Evolutionary conservation across 345 rosid genomes (phyloP).

Genomic region (Melaleuca quinquenervia): DNA sequence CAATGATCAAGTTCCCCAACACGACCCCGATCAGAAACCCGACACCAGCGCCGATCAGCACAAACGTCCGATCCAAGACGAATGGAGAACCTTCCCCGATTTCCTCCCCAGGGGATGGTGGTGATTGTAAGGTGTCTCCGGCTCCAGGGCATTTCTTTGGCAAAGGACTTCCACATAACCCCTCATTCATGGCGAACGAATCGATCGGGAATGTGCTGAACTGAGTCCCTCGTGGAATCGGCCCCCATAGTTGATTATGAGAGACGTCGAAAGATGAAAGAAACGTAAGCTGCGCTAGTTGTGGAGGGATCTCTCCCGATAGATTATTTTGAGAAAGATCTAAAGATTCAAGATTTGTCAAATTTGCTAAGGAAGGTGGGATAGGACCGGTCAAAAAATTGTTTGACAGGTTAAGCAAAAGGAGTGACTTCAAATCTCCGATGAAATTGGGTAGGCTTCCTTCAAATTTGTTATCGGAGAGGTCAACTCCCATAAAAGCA

Average conservation of each 20-base stretch:
- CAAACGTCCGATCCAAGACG: neutral
- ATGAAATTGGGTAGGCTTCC: neutral
- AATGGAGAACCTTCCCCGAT: neutral
- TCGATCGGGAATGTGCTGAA: neutral
- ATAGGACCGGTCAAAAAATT: neutral
- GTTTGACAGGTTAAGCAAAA: neutral
- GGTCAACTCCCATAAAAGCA: neutral
- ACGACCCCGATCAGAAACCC: too few relatives aligned
- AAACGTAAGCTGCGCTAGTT: neutral
- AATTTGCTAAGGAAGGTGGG: neutral
- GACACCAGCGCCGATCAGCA: neutral
- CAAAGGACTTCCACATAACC: neutral
- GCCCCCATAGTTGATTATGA: neutral
- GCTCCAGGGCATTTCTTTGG: neutral
- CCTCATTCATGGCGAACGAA: neutral
- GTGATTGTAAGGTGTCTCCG: neutral
- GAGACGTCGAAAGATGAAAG: neutral
- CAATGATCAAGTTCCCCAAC: too few relatives aligned
- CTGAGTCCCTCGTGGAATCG: neutral
- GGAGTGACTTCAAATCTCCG: neutral
- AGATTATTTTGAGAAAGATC: neutral
- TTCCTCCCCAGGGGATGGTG: neutral
- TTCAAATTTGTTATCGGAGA: neutral
- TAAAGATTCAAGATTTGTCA: neutral
- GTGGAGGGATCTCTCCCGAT: neutral